These are phyloP conservation scores for Tetrapyrgos nigripes DNA, from an alignment of 1,284 basidiomycete species.

Conservation along the genomic window DNA sequence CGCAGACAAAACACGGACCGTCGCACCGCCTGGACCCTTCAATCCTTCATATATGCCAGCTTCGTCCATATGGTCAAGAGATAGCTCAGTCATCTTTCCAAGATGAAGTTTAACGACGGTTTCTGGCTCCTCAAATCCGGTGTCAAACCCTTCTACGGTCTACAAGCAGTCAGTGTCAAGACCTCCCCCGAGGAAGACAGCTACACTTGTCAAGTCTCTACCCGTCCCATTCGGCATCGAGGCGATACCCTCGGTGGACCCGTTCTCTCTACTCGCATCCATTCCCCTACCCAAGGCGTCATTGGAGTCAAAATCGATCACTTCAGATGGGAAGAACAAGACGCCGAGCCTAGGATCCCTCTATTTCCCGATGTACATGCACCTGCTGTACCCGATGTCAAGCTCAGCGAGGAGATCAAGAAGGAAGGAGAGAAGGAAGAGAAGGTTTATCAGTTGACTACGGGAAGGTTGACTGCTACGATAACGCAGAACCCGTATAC, in stretches of 20 bases:
- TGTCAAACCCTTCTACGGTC: conserved; percentile 64
- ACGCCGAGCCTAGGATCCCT: conserved; percentile 53
- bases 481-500: conserved; percentile 67
- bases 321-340: conserved; percentile 44
- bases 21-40: neutral
- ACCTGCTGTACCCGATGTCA: conserved; percentile 46
- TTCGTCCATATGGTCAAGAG: neutral
- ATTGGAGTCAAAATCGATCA: conserved; percentile 71
- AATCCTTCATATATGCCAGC: neutral
- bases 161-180: conserved; percentile 60
- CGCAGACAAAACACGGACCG: neutral
- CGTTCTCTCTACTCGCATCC: conserved; percentile 62
- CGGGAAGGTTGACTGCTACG: conserved; percentile 54
- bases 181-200: conserved; percentile 49
- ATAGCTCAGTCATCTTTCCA: neutral
- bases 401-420: conserved; percentile 42
- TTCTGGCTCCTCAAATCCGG: conserved; percentile 74
- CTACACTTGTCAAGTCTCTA: conserved; percentile 67
- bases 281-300: conserved; percentile 71
- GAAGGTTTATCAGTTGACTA: conserved; percentile 43
- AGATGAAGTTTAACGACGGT: conserved; percentile 65
- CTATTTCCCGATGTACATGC: conserved; percentile 66
- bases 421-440: neutral
- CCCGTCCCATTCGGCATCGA: conserved; percentile 67
- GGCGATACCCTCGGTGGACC: conserved; percentile 75